Evolutionary conservation across 2,329 filamentous ascomycete species (phyloP).

Genomic region (Claviceps quebecensis): DNA sequence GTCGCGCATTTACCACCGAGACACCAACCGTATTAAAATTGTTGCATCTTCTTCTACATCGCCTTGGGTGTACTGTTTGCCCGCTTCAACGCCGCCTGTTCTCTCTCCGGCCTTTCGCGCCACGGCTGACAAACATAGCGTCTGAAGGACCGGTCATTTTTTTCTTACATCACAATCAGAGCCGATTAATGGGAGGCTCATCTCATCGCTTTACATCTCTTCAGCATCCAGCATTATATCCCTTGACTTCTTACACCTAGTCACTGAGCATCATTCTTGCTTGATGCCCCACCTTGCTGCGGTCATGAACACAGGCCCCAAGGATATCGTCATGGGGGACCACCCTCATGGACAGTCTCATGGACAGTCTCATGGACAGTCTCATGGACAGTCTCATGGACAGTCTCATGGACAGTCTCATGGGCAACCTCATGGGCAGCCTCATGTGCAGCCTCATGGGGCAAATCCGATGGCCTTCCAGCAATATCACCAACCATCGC

Average conservation of each 20-base stretch:
- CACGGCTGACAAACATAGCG: neutral
- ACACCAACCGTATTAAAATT: neutral
- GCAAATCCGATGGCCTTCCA: conserved; percentile 15
- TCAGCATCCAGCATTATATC: too few species aligned
- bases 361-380: conserved; percentile 9
- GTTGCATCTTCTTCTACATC: neutral
- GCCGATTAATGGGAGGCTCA: neutral
- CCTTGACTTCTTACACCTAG: neutral
- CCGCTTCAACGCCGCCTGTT: neutral
- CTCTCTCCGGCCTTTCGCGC: neutral
- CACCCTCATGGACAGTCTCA: conserved; percentile 14
- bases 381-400: conserved; percentile 14
- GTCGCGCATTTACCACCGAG: neutral
- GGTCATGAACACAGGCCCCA: conserved; percentile 25
- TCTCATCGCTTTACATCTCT: neutral
- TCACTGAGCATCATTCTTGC: neutral
- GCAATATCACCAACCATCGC: conserved; percentile 12
- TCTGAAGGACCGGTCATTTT: neutral
- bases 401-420: conserved; percentile 10
- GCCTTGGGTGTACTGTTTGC: neutral
- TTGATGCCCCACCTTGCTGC: conserved; percentile 2
- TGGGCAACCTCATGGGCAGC: conserved; percentile 31
- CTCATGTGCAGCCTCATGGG: conserved; percentile 10
- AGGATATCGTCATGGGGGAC: conserved; percentile 33
- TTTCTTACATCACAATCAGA: neutral